A percentile compares a stretch with the other conserved stretches of the same genome.
Conservation (phyloP, 1,139 yeast genomes). For the Arxiozyma slooffiae region DNA sequence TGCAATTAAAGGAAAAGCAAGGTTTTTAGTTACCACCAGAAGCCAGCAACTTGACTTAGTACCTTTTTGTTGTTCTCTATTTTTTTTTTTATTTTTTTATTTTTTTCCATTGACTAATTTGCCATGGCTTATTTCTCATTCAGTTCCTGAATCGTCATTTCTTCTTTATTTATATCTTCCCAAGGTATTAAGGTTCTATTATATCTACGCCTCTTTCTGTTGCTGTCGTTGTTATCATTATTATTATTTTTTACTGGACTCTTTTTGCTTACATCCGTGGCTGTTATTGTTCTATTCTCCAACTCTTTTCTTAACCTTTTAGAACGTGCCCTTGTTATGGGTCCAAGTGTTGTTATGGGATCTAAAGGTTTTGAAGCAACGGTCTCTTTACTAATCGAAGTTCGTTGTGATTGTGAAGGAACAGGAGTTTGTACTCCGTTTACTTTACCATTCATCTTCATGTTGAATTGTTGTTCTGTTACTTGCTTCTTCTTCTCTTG, state of each 20-base stretch:
- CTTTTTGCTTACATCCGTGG: background rate
- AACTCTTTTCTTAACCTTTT: background rate
- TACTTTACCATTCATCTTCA: background rate
- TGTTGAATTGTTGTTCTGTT: background rate
- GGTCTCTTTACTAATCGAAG: background rate
- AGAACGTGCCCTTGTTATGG: constrained; percentile 4
- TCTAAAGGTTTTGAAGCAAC: background rate
- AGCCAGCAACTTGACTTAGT: too few species aligned
- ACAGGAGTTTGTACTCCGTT: constrained; percentile 1
- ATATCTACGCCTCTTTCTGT: constrained; percentile 2
- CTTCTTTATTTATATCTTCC: constrained; percentile 16
- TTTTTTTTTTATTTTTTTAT: too few species aligned
- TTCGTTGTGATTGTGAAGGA: background rate
- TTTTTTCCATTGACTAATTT: background rate
- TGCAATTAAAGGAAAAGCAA: background rate
- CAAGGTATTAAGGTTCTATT: constrained; percentile 24
- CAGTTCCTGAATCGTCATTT: background rate
- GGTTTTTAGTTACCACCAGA: background rate
- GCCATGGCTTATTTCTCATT: background rate
- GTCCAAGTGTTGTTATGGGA: constrained; percentile 1
- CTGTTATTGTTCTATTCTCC: background rate
- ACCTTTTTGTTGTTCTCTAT: background rate
- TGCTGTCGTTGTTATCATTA: background rate
- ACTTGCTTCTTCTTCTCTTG: background rate
- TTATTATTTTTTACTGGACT: constrained; percentile 1